Evolutionary conservation across 495 filamentous ascomycete genomes (phyloP), one percentile per base, ranked within the genome.

Genomic region (Penicillium flavigenum): DNA sequence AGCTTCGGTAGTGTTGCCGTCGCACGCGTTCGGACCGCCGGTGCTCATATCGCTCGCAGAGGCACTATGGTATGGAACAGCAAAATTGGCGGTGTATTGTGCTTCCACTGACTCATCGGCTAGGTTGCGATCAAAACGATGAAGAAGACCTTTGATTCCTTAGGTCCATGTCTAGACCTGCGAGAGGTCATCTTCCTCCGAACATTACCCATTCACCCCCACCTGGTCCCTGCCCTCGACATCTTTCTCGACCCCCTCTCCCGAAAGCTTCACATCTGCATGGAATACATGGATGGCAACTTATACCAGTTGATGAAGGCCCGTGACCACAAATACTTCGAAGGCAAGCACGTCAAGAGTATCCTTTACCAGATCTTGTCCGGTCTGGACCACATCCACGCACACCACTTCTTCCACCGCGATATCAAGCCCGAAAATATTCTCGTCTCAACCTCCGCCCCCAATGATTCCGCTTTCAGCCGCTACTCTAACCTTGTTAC

Each of bases 211-310:
- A 75, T 81, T 44, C 95, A 99, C 67, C 79, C 84, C 54, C 95
- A 99, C 76, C 79, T 99, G 19, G 95, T 99, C 20, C 95, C 95
- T 11, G 95, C 95, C 8, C 84, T 98, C 39, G 95, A 99, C 77
- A 99, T 99, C 70, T 99, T 99, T 76, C 84, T 99, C 60, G 95
- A 99, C 67, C 95, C 95, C 6, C 85, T 90, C 63, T 96, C 84
- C 69, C 94, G 88, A 76, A 95, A 96, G 73, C 84, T 99, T 46
- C 95, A 99, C 72, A 99, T 99, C 56, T 87, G 83, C 65, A 99
- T 99, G 95, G 95, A 99, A 74, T 96, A 96, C 63, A 99, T 99
- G 95, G 95, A 99, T 71, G 95, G 95, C 29, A 99, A 99, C 70
- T 79, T 99, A 1, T 99, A 99, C 67, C 95, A 98, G 74, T 76